These are phyloP conservation scores for Ilyonectria destructans DNA, from an alignment of 2,329 filamentous ascomycete genomes.

Conservation along the genomic window DNA sequence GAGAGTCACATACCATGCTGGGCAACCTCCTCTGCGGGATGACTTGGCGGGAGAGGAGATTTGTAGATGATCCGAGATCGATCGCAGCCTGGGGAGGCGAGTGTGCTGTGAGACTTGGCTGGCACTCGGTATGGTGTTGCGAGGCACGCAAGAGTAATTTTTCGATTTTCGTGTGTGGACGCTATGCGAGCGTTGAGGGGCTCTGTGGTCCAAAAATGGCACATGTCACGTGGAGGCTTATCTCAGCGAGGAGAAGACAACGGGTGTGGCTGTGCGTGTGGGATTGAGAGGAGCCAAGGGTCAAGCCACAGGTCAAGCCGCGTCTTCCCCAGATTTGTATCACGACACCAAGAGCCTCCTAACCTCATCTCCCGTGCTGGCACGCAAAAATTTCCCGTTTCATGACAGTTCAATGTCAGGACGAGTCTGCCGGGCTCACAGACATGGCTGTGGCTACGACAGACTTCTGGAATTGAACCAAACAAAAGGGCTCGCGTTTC, in stretches of 20 bases:
- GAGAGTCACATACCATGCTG: conserved; percentile 62
- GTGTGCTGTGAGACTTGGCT: conserved; percentile 56
- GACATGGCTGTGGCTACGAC: neutral
- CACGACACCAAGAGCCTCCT: neutral
- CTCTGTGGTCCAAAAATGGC: conserved; percentile 47
- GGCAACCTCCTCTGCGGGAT: conserved; percentile 66
- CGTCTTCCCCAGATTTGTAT: conserved; percentile 17
- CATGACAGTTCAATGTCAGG: neutral
- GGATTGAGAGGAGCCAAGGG: conserved; percentile 33
- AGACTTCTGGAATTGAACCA: neutral
- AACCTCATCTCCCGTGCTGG: neutral
- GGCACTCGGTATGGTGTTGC: conserved; percentile 59
- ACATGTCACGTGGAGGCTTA: conserved; percentile 55
- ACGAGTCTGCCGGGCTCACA: neutral
- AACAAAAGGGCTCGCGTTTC: neutral
- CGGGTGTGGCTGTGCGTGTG: conserved; percentile 35
- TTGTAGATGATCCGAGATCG: conserved; percentile 56
- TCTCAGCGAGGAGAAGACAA: conserved; percentile 43
- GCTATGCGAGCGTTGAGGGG: conserved; percentile 62
- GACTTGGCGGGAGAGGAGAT: conserved; percentile 57
- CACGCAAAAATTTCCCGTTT: neutral
- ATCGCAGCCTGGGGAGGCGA: conserved; percentile 57
- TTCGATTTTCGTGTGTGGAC: conserved; percentile 65
- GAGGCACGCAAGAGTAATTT: conserved; percentile 58
- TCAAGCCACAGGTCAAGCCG: conserved; percentile 43